phyloP scores from a whole-genome alignment of 2,329 filamentous ascomycete species.

The Colletotrichum melonis region DNA sequence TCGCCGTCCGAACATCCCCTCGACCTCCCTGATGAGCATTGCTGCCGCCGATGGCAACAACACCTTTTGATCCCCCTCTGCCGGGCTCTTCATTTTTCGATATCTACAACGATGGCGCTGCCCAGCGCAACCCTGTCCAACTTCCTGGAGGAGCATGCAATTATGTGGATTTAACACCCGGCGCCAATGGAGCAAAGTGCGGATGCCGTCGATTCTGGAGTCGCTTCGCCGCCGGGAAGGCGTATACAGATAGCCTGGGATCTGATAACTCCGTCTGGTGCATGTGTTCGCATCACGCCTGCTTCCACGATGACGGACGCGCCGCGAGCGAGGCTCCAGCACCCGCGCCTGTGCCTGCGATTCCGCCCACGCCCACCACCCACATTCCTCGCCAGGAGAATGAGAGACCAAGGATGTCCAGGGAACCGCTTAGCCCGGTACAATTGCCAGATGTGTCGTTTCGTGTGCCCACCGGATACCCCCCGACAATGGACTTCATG shows the following conservation, averaged over 20 bases:
- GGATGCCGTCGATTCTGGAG: conserved; percentile 73
- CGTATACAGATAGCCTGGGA: conserved; percentile 45
- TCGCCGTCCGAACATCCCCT: conserved; percentile 36
- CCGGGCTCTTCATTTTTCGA: conserved; percentile 62
- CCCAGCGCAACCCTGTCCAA: conserved; percentile 42
- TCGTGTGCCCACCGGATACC: conserved; percentile 49
- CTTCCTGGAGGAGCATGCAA: conserved; percentile 68
- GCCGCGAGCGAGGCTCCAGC: conserved; percentile 41
- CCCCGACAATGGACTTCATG: conserved; percentile 55
- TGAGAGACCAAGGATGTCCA: conserved; percentile 58
- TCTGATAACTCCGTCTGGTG: conserved; percentile 63
- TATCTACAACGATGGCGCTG: conserved; percentile 62
- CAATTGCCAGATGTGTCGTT: conserved; percentile 58
- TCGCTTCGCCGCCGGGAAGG: conserved; percentile 49
- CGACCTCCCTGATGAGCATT: conserved; percentile 45
- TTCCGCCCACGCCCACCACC: conserved; percentile 33
- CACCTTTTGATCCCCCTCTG: conserved; percentile 58
- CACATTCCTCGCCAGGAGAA: conserved; percentile 61
- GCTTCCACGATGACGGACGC: conserved; percentile 65
- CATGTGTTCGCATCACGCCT: conserved; percentile 73
- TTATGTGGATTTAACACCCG: conserved; percentile 64
- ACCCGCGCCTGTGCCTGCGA: conserved; percentile 14
- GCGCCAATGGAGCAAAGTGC: conserved; percentile 64
- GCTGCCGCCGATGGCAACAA: conserved; percentile 62
- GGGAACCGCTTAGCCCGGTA: conserved; percentile 65